phyloP scores from a whole-genome alignment of 331 rosid species.

The Spiraea crenata region DNA sequence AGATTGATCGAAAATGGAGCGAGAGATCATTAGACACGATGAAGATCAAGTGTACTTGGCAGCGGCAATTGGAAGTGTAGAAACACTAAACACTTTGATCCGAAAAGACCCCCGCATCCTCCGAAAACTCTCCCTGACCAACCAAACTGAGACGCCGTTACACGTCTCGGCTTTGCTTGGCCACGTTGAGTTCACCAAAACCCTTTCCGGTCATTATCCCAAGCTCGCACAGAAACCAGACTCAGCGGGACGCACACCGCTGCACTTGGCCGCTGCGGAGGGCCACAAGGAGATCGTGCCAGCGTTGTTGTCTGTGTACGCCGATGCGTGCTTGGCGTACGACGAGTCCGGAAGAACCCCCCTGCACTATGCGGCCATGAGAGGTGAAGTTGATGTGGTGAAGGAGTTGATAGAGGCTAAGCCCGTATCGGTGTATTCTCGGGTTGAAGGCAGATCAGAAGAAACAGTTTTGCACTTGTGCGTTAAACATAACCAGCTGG shows the following conservation, averaged over 20 bases:
- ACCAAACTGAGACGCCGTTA: constrained; percentile 11
- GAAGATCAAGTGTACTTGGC: constrained; percentile 11
- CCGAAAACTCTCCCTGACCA: background rate
- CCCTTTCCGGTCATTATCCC: constrained; percentile 8
- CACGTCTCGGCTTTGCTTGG: constrained; percentile 2
- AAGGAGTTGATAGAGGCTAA: background rate
- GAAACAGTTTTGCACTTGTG: constrained; percentile 23
- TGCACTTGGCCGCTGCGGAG: constrained; percentile 29
- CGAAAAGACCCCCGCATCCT: constrained; percentile 17
- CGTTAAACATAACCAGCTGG: constrained; percentile 14
- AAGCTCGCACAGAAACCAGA: constrained; percentile 18
- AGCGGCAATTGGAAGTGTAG: constrained; percentile 7
- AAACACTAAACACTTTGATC: constrained; percentile 8
- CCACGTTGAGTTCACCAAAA: background rate
- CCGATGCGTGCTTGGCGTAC: constrained; percentile 1
- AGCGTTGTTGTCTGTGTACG: background rate
- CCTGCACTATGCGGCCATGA: constrained; percentile 22
- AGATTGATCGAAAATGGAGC: too few relatives aligned
- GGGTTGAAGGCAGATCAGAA: background rate
- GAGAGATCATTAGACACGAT: background rate
- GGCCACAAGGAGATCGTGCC: constrained; percentile 23
- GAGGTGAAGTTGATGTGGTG: constrained; percentile 18
- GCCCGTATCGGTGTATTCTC: background rate
- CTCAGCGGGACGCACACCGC: constrained; percentile 7
- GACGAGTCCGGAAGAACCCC: constrained; percentile 26